Base-by-base conservation (phyloP, 306 rosid species). In the Vachellia pachyceras region DNA sequence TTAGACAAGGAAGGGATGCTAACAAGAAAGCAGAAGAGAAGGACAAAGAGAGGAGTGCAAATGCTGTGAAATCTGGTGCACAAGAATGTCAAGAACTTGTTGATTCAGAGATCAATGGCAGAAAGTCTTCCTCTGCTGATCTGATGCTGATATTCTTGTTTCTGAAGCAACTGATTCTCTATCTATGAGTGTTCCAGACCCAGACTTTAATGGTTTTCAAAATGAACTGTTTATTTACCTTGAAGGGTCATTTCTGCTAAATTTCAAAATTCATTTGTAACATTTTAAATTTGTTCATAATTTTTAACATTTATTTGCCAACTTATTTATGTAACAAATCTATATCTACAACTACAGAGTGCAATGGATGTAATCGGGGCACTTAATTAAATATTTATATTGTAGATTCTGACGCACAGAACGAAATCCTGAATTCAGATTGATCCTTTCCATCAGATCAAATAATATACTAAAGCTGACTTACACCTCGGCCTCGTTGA, bases 151-250 rank as follows among this genome's bases (percentile, higher is more conserved):
- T 14, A 64, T 33, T 64, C 11, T 7, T 64, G 86, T 52, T 75
- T 61, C 86, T 69, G 79, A 66, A 55, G 83, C 57, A 40, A 70
- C 70, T 67, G 79, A 61, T 79, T 83, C 90, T 61, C 58, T 91
- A 89, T 79, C 84, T 5, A 77, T 90, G 60, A 79, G 83, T 83
- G 93, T 95, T 49, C 99, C 90, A 1, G 96, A 93, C 83, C 79
- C 99, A 10, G 99, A 95, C 80, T 95, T 95, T 77, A 91, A 90
- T 79, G 95, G 87, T 82, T 93, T 93, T 86, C n/a, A n/a, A n/a
- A n/a, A n/a, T n/a, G n/a, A n/a, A n/a, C n/a, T n/a, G n/a, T n/a
- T n/a, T n/a, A n/a, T n/a, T n/a, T n/a, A n/a, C n/a, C n/a, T n/a
- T n/a, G n/a, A n/a, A n/a, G n/a, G n/a, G n/a, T n/a, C n/a, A n/a